Conservation (phyloP, 2,329 filamentous ascomycete genomes). For the Sclerotiophoma versabilis region DNA sequence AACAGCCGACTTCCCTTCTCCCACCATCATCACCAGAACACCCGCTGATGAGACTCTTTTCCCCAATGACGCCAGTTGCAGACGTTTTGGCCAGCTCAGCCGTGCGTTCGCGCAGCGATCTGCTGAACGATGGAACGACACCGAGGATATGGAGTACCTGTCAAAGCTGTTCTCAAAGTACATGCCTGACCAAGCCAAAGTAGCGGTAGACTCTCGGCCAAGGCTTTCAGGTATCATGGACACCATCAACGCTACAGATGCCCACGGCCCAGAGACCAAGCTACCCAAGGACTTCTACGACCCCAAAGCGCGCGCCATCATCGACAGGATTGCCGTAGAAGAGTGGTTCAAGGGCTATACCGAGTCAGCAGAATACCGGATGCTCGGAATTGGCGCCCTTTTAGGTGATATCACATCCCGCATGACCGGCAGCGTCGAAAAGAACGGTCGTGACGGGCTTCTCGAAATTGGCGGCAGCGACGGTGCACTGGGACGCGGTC, state of each 20-base stretch:
- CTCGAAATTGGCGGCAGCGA: constrained; percentile 49
- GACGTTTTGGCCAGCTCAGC: constrained; percentile 56
- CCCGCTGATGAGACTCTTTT: constrained; percentile 59
- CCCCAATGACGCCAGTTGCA: constrained; percentile 58
- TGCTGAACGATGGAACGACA: constrained; percentile 59
- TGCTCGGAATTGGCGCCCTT: constrained; percentile 82
- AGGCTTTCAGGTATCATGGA: constrained; percentile 92
- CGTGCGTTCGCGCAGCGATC: constrained; percentile 57
- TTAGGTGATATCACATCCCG: constrained; percentile 78
- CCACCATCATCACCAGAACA: constrained; percentile 54
- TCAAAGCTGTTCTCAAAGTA: constrained; percentile 79
- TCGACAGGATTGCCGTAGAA: constrained; percentile 78
- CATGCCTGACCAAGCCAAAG: constrained; percentile 75
- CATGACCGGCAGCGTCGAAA: constrained; percentile 51
- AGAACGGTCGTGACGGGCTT: constrained; percentile 47
- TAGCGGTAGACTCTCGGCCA: constrained; percentile 85
- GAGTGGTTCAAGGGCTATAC: constrained; percentile 92
- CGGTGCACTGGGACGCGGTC: constrained; percentile 47
- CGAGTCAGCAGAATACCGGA: constrained; percentile 86
- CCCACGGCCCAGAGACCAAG: constrained; percentile 79
- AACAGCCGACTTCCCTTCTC: constrained; percentile 52
- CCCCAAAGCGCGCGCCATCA: constrained; percentile 69
- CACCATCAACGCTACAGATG: constrained; percentile 85
- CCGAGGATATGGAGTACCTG: constrained; percentile 83
- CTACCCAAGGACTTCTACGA: constrained; percentile 91